A percentile compares a stretch with the other conserved stretches of the same genome.
phyloP scores from a whole-genome alignment of 176 grass and related monocot species.

The Lolium rigidum region DNA sequence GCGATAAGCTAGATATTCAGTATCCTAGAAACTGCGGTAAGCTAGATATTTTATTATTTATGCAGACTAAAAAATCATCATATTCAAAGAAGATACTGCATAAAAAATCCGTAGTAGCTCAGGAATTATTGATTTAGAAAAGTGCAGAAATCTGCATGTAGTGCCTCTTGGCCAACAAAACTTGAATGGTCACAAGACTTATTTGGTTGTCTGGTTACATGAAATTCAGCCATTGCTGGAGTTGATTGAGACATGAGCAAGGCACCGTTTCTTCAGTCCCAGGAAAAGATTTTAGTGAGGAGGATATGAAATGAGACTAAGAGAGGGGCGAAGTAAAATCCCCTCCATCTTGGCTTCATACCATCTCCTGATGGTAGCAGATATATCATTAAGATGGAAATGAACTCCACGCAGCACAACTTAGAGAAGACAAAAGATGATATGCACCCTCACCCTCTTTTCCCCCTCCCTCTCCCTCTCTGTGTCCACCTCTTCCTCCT shows the following conservation, averaged over 20 bases:
- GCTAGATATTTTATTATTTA: constrained; percentile 6
- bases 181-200: neutral
- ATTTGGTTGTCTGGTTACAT: neutral
- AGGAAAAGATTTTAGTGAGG: constrained; percentile 1
- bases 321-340: neutral
- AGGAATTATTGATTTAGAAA: constrained; percentile 8
- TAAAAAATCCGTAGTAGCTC: neutral
- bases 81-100: neutral
- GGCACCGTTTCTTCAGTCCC: neutral
- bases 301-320: neutral
- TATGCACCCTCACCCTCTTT: too few relatives aligned
- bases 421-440: too few relatives aligned
- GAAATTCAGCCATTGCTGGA: neutral
- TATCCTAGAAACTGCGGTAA: neutral
- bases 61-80: constrained; percentile 6
- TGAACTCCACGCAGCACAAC: too few relatives aligned
- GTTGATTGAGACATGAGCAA: neutral
- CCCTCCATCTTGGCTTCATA: constrained; percentile 2
- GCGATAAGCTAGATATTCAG: too few relatives aligned
- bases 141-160: constrained; percentile 2
- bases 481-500: too few relatives aligned
- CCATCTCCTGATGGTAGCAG: neutral
- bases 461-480: too few relatives aligned
- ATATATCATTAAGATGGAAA: too few relatives aligned
- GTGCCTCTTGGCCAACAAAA: constrained; percentile 1